Evolutionary conservation across 495 filamentous ascomycete genomes (phyloP), one percentile per base, ranked within the genome.

Genomic region (Neurospora africana): DNA sequence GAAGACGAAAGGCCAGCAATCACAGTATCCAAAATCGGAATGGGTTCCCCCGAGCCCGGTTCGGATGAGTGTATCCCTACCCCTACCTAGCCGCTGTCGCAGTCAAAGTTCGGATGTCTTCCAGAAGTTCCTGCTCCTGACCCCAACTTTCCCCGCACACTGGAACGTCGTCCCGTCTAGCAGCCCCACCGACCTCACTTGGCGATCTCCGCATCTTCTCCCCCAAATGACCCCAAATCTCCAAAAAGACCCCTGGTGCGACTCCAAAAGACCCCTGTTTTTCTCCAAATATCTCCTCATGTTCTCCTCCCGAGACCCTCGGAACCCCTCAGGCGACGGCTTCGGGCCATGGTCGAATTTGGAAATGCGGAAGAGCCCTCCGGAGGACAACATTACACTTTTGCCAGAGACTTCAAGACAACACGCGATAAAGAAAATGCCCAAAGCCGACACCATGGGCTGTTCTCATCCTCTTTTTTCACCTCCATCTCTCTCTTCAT

Each of bases 311-410:
- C 19, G 43, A 15, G 10, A 10, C 21, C 44, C 21, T 15, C 11
- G 44, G 5, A 53, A 15, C 21, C 9, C n/a, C 43, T n/a, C 9
- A 23, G 44, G 21, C 21, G 44, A 27, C 21, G 5, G 5, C 44
- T 53, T 53, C 72, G 72, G 69, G 74, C 71, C 53, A 67, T 72
- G 61, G 69, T 79, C 78, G 36, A 79, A 80, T 77, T 41, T 72
- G 79, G 79, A 74, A 81, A 75, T 78, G 71, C 78, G 78, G 79
- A 79, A 78, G 68, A 70, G 58, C 35, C 67, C 74, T 77, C 79
- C 79, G 79, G 65, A 80, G 79, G 79, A 81, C 79, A 81, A 72
- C 79, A 65, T 72, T 73, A 71, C 78, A 75, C 35, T 72, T 75
- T 75, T 67, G 58, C 44, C n/a, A 39, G 35, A 40, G 73, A 37